Percentiles rank a stretch among this genome's conserved stretches.
Evolutionary conservation across 345 rosid species (phyloP).

Genomic region (Brassica incana): DNA sequence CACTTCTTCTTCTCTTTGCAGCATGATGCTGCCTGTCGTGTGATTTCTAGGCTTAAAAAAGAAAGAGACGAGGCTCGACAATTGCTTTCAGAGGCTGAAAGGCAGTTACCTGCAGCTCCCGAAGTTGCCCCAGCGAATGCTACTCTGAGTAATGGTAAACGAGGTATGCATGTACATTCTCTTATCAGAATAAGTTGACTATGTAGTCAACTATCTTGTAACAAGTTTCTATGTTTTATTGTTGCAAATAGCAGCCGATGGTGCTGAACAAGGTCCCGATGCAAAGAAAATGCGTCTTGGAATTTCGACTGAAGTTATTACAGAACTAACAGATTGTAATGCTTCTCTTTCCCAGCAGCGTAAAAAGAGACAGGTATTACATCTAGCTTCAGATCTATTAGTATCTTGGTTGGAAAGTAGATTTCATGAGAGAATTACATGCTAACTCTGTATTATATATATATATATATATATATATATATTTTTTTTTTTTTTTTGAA

Average conservation of each 20-base stretch:
- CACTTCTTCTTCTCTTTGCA: conserved; percentile 36
- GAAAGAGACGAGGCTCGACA: conserved; percentile 88
- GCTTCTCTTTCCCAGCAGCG: conserved; percentile 87
- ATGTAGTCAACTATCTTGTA: background rate
- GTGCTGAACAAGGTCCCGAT: conserved; percentile 53
- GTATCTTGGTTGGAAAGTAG: conserved; percentile 1
- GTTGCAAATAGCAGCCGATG: conserved; percentile 46
- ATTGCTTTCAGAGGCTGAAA: conserved; percentile 77
- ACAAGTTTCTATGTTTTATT: conserved; percentile 8
- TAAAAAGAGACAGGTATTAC: conserved; percentile 70
- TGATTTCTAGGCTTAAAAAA: conserved; percentile 93
- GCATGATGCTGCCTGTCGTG: conserved; percentile 99
- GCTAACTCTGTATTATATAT: background rate
- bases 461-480: no score
- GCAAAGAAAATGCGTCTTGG: conserved; percentile 70
- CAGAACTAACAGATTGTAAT: conserved; percentile 83
- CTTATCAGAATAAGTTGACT: conserved; percentile 4
- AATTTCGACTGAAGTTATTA: conserved; percentile 61
- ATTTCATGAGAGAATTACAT: conserved; percentile 14
- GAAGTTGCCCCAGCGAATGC: conserved; percentile 49
- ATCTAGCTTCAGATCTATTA: background rate
- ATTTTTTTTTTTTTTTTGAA: no score
- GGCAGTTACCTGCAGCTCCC: conserved; percentile 61
- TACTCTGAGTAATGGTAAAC: conserved; percentile 73
- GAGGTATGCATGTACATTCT: conserved; percentile 51